Base-by-base conservation (phyloP, 768 basidiomycete genomes). In the Mycena capillaripes region DNA sequence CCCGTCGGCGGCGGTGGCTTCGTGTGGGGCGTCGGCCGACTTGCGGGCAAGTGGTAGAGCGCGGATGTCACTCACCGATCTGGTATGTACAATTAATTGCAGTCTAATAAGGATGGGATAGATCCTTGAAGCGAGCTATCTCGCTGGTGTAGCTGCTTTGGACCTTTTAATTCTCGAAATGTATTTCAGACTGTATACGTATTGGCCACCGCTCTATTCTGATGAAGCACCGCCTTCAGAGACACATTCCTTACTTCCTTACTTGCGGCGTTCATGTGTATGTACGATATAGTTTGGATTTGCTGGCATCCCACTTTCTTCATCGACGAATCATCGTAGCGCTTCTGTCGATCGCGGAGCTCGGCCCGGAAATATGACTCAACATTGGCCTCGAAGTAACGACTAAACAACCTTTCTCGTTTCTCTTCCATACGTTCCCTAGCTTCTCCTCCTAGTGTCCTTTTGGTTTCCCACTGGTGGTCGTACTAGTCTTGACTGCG, bases 1-100 rank as follows among this genome's bases (percentile, higher is more conserved):
- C 91, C 91, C 0, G 82, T 90, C 0, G 90, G 93, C 29, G 84
- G 81, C 5, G 86, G 87, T 12, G 89, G 89, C 2, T 78, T 89
- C 19, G 82, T 86, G 9, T 94, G 92, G 92, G 87, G 85, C 46
- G 81, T 80, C 16, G 92, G 92, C 23, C 86, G 86, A 57, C 75
- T 91, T 69, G 78, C 81, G 11, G 84, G 85, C 46, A 82, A 79
- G 77, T 93, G 91, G 92, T 93, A 70, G 27, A 32, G 5, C 12
- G 40, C 29, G 48, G 48, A 42, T 19, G 21, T 27, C 25, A 44
- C 50, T 69, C 48, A 30, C 17, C 42, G 19, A 44, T 44, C 42
- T 44, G 19, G 19, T 44, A 6, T 44, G 42, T 44, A 44, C 38
- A 38, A 38, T 38, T 44, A 60, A 30, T 32, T 46, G 40, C 29